These are phyloP conservation scores for Punica granatum DNA, from an alignment of 345 rosid genomes.

Conservation along the genomic window DNA sequence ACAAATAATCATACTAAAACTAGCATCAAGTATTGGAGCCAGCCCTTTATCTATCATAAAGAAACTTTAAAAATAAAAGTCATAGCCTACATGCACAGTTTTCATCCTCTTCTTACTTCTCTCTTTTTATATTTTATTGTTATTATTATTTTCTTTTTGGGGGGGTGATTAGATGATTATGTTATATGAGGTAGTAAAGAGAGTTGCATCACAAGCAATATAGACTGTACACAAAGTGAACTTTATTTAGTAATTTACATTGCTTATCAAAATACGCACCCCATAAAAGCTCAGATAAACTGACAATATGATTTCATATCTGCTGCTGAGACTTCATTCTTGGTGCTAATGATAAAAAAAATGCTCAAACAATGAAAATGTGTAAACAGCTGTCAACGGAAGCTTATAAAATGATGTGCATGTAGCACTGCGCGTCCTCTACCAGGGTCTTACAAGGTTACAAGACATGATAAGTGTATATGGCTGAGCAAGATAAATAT, in stretches of 20 bases:
- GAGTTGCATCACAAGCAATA: background rate
- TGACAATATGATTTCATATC: background rate
- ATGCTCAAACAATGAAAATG: background rate
- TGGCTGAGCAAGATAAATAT: background rate
- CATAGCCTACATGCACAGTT: background rate
- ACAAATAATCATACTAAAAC: background rate
- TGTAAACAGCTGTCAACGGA: background rate
- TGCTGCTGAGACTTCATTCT: background rate
- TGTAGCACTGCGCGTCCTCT: background rate
- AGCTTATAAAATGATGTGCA: background rate
- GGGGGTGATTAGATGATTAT: background rate
- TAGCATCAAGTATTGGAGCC: background rate
- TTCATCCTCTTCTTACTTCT: background rate
- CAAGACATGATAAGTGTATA: background rate
- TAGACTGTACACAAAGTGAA: background rate
- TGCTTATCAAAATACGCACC: background rate
- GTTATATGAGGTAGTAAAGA: background rate
- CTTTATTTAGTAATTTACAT: background rate
- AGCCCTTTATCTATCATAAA: background rate
- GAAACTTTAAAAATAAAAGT: background rate
- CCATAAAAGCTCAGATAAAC: background rate
- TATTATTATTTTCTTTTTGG: too few species aligned
- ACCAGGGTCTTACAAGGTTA: background rate
- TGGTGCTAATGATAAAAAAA: background rate
- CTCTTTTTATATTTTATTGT: background rate